Evolutionary conservation across 495 filamentous ascomycete genomes (phyloP).

Genomic region (Penicillium cataractarum): DNA sequence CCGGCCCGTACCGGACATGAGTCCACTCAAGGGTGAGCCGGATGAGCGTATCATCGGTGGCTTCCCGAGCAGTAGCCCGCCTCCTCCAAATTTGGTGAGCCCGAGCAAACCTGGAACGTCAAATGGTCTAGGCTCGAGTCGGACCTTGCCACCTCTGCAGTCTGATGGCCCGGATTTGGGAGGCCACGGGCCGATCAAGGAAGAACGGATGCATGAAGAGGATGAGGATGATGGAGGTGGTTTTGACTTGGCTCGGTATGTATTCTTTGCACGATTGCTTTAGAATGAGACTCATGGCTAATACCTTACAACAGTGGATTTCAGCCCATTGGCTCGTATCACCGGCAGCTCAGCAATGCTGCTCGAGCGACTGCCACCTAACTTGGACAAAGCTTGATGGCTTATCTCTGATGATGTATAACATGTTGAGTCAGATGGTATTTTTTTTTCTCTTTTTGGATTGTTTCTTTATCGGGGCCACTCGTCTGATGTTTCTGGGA

Average conservation of each 20-base stretch:
- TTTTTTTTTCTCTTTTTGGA: constrained; percentile 3
- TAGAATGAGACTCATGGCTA: constrained; percentile 29
- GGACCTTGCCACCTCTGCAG: constrained; percentile 42
- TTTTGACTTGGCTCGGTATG: constrained; percentile 70
- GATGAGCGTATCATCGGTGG: constrained; percentile 48
- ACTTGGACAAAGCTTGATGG: background rate
- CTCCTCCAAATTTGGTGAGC: constrained; percentile 53
- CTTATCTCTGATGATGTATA: constrained; percentile 23
- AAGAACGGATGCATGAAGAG: constrained; percentile 37
- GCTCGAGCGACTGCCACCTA: constrained; percentile 40
- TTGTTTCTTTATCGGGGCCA: background rate
- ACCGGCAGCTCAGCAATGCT: constrained; percentile 55
- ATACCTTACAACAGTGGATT: constrained; percentile 58
- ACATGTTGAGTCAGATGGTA: constrained; percentile 26
- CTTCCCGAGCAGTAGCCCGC: constrained; percentile 70
- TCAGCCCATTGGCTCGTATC: constrained; percentile 70
- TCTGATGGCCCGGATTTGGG: constrained; percentile 28
- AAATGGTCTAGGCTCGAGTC: constrained; percentile 39
- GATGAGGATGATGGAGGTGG: constrained; percentile 61
- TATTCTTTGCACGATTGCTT: constrained; percentile 15
- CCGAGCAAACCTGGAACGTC: constrained; percentile 50
- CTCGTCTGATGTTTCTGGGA: constrained; percentile 11
- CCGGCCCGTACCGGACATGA: constrained; percentile 61
- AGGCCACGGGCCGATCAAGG: constrained; percentile 18
- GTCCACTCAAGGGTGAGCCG: constrained; percentile 58